These are phyloP conservation scores for Diaporthe australafricana DNA, from an alignment of 2,329 filamentous ascomycete species.

Conservation along the genomic window DNA sequence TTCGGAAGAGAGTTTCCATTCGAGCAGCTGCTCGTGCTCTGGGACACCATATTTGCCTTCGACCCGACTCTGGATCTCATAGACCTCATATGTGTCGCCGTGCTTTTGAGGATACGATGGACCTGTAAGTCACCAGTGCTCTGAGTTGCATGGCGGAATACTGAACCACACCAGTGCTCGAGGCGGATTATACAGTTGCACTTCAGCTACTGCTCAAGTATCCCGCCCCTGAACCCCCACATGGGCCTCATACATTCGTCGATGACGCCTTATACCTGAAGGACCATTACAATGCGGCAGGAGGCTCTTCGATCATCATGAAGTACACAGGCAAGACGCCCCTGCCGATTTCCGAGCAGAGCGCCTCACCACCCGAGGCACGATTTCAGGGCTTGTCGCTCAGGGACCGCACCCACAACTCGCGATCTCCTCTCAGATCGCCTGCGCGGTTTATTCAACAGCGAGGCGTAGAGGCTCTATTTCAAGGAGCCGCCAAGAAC, in stretches of 20 bases:
- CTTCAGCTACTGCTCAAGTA: conserved; percentile 88
- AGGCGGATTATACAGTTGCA: conserved; percentile 88
- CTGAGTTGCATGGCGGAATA: conserved; percentile 9
- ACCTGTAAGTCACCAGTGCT: conserved; percentile 68
- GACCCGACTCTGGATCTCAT: conserved; percentile 84
- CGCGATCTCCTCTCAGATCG: conserved; percentile 59
- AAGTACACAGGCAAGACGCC: conserved; percentile 76
- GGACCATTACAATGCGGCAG: conserved; percentile 70
- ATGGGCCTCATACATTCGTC: conserved; percentile 82
- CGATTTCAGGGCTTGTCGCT: conserved; percentile 50
- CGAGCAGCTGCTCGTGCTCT: conserved; percentile 83
- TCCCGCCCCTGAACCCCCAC: conserved; percentile 70
- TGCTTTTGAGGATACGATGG: conserved; percentile 94
- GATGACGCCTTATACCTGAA: conserved; percentile 84
- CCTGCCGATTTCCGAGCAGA: conserved; percentile 39
- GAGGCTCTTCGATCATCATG: conserved; percentile 73
- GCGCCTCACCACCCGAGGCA: conserved; percentile 49
- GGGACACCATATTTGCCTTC: conserved; percentile 92
- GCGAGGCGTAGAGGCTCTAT: conserved; percentile 74
- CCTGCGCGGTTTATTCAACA: conserved; percentile 64
- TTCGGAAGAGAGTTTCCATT: conserved; percentile 96
- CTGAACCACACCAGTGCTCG: conserved; percentile 71
- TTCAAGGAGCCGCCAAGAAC: conserved; percentile 81
- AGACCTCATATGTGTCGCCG: conserved; percentile 91
- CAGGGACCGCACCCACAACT: conserved; percentile 53